Evolutionary conservation across 176 grass and related monocot species (phyloP), one percentile per base, ranked within the genome.

Genomic region (Musa troglodytarum): DNA sequence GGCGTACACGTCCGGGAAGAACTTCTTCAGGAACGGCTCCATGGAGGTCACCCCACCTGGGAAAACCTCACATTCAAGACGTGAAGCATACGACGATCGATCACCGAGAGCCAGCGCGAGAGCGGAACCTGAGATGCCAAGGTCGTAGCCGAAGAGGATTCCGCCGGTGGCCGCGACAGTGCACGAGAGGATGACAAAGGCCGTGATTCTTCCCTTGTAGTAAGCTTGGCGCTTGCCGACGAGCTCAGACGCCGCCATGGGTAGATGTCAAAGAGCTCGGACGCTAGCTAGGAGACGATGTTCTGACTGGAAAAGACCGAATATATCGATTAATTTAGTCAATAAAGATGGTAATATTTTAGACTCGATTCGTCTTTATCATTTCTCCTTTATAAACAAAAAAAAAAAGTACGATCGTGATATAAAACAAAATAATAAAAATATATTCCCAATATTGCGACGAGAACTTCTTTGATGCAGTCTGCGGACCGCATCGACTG

Each of bases 101-200:
- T 34, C 23, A 10, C 8, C 6, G 43, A 6, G 34, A 43, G 34
- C 34, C 34, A 43, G 34, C 34, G 34, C 34, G 34, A 6, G 34
- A 43, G 34, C 34, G 25, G 15, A 79, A 92, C 92, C 89, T 65
- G 93, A 96, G 74, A 96, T 81, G 78, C 93, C 89, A 59, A 96
- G 89, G 85, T 96, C 92, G 74, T 96, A 96, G 62, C 92, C 92
- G 85, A 90, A 96, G 83, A 96, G 93, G 49, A 96, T 49, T 63
- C 93, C 93, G 20, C 93, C 89, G 85, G 89, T 90, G 68, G 86
- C 87, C 22, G 93, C 93, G 43, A 92, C 83, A 23, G 86, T 73
- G 70, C 93, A 96, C 19, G 87, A 86, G 68, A 96, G 83, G 79
- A 89, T 49, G 29, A 92, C 81, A 76, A 90, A 96, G 16, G 78